Conservation (phyloP, 345 rosid genomes). For the Populus davidiana region DNA sequence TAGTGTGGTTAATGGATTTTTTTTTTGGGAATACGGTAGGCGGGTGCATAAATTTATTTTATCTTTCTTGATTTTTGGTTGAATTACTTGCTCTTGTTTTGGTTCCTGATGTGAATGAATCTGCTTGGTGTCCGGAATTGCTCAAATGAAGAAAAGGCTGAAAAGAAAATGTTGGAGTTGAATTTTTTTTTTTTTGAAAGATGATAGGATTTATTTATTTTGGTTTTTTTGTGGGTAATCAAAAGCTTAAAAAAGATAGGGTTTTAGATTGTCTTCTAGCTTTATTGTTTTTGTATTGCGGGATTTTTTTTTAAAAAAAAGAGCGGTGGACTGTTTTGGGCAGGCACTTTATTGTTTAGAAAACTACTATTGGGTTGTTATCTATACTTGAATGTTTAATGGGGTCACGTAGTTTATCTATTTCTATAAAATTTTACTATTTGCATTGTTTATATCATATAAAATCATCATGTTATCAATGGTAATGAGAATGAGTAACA, state of each 20-base stretch:
- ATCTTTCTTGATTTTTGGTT: not conserved
- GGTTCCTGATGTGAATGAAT: not conserved
- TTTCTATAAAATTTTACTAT: not conserved
- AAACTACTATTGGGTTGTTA: not conserved
- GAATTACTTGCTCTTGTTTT: not conserved
- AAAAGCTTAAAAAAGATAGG: not conserved
- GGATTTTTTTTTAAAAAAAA: no score
- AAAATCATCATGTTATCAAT: slow-evolving; percentile 3
- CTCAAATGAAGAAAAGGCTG: not conserved
- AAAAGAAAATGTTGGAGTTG: not conserved
- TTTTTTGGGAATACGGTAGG: not conserved
- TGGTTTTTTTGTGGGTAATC: not conserved
- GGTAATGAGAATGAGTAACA: slow-evolving; percentile 9
- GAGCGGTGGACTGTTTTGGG: not conserved
- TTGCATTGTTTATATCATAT: not conserved
- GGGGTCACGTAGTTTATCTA: not conserved
- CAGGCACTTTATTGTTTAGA: not conserved
- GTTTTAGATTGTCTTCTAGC: not conserved
- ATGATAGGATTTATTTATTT: not conserved
- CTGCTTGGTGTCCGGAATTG: not conserved
- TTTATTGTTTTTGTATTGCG: not conserved
- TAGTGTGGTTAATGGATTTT: not conserved
- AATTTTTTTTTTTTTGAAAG: not conserved
- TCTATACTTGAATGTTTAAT: not conserved
- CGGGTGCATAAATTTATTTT: not conserved